Evolutionary conservation across 2,329 filamentous ascomycete species (phyloP), one percentile per base, ranked within the genome.

Genomic region (Fusarium sp.): DNA sequence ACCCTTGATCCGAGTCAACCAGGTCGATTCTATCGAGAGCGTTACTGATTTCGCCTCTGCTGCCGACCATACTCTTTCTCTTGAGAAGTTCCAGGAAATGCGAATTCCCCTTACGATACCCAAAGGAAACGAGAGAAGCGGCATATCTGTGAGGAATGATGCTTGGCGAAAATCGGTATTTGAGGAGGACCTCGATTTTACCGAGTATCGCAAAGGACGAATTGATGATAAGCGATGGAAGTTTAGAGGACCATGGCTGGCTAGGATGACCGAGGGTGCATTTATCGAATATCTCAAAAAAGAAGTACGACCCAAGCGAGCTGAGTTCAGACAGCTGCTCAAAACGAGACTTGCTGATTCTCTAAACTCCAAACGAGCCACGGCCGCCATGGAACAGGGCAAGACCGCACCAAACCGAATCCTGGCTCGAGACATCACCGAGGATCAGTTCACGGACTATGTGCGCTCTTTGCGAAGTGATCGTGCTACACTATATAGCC

Each of bases 1-100:
- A n/a, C 93, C 95, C 15, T 86, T 93, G 56, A 89, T 98, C 61
- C 90, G 94, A 73, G 84, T 98, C 75, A 91, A 90, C 78, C 89
- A 92, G 69, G 88, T 97, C 73, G 96, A 98, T 85, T 93, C 94
- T 5, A 89, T 91, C 76, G 95, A 98, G 83, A 93, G 95, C 81
- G 88, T 98, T 75, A 98, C 95, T 79, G 95, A 98, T 79, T 98
- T 95, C 83, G 88, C 90, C 72, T 95, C 93, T 42, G 93, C 95
- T 1, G 89, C 92, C 64, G 94, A 98, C 81, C 94, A 97, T 83
- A 89, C 91, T 58, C 85, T 94, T 75, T 95, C 94, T 13, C 85
- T 97, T 63, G 87, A 91, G 80, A 98, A 98, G 85, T 98, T 93
- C 85, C 92, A 94, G 80, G 94, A 97, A 81, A 87, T 98, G 81